phyloP scores from a whole-genome alignment of 768 basidiomycete species.

The Tephrocybe sp. region DNA sequence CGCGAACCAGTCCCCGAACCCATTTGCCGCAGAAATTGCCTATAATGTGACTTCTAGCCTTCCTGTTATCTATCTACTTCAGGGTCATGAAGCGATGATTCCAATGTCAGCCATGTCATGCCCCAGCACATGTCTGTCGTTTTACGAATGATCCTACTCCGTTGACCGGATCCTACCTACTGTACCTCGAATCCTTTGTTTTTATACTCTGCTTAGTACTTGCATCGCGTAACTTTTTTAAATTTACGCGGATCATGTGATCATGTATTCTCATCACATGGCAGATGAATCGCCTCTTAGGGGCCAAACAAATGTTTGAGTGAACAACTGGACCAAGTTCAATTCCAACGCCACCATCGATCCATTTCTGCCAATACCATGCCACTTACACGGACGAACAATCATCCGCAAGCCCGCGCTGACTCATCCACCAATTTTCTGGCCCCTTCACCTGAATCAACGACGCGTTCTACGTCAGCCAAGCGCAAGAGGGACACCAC shows the following conservation, averaged over 20 bases:
- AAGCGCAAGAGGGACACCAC: constrained; percentile 20
- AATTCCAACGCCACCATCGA: too few relatives aligned
- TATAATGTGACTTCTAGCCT: constrained; percentile 2
- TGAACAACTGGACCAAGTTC: too few relatives aligned
- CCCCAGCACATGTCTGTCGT: background rate
- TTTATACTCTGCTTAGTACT: too few relatives aligned
- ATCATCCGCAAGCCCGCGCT: background rate
- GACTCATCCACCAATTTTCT: background rate
- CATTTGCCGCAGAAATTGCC: constrained; percentile 14
- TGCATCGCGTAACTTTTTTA: too few relatives aligned
- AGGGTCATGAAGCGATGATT: too few relatives aligned
- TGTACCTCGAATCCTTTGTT: background rate
- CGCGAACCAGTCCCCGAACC: constrained; percentile 12
- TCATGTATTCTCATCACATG: background rate
- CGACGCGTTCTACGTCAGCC: constrained; percentile 10
- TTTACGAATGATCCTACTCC: background rate
- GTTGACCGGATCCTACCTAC: background rate
- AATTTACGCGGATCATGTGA: background rate
- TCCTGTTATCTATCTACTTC: too few relatives aligned
- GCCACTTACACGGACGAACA: constrained; percentile 9
- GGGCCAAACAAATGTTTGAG: too few relatives aligned
- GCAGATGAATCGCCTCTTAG: too few relatives aligned
- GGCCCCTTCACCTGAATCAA: background rate
- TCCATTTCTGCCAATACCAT: too few relatives aligned
- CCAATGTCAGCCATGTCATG: background rate